These are phyloP conservation scores for Capsicum chinense DNA, from an alignment of 257 asterid species.

Conservation along the genomic window DNA sequence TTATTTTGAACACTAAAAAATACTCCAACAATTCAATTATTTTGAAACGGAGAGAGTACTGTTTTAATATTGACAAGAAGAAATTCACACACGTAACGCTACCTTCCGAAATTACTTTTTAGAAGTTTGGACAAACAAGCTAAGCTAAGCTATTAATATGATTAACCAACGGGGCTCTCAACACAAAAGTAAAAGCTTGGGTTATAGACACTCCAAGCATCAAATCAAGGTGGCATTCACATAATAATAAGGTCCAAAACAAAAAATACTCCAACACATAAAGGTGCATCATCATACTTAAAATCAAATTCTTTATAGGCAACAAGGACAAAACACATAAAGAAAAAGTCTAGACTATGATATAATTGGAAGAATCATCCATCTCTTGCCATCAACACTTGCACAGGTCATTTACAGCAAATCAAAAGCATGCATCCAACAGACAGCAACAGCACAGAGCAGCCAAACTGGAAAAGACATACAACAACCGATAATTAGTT, in stretches of 20 bases:
- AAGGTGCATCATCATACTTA: slow-evolving; percentile 8
- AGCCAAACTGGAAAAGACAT: slow-evolving; percentile 21
- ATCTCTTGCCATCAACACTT: not conserved
- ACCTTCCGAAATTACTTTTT: no score
- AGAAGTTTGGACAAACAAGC: not conserved
- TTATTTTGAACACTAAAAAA: no score
- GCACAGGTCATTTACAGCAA: slow-evolving; percentile 15
- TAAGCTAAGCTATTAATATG: not conserved
- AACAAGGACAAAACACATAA: not conserved
- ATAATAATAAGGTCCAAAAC: not conserved
- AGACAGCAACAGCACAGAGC: slow-evolving; percentile 69
- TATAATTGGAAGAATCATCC: not conserved
- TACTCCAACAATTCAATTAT: no score
- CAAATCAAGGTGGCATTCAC: not conserved
- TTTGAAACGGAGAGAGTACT: no score
- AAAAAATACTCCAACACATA: not conserved
- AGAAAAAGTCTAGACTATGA: not conserved
- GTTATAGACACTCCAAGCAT: not conserved
- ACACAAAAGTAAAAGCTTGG: not conserved
- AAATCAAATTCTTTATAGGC: not conserved
- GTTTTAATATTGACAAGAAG: no score
- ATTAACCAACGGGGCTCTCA: not conserved
- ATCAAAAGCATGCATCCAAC: slow-evolving; percentile 64
- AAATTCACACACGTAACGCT: no score
- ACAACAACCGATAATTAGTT: not conserved